These are phyloP conservation scores for Boletus subparvulus DNA, from an alignment of 768 basidiomycete genomes.

Conservation along the genomic window DNA sequence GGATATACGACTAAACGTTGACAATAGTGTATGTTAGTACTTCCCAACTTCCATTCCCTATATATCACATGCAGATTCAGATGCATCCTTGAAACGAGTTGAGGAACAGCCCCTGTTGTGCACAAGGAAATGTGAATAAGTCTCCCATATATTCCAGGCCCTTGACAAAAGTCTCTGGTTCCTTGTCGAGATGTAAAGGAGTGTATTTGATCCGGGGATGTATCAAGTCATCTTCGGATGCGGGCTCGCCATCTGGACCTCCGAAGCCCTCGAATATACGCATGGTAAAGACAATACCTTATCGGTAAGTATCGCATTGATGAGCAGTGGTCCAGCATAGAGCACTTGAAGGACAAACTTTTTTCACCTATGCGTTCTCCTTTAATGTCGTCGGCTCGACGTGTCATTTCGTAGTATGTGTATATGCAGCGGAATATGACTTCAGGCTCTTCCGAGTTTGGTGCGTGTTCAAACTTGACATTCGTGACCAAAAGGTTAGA, in stretches of 20 bases:
- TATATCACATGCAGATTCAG: constrained; percentile 24
- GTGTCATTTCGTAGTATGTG: constrained; percentile 42
- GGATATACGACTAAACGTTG: constrained; percentile 10
- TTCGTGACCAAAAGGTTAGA: constrained; percentile 74
- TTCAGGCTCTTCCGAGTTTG: constrained; percentile 38
- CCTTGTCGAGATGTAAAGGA: constrained; percentile 64
- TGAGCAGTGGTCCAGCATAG: background rate
- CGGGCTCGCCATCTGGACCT: constrained; percentile 32
- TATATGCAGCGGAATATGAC: constrained; percentile 71
- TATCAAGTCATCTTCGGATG: constrained; percentile 33
- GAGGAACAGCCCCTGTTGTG: constrained; percentile 68
- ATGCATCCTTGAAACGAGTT: constrained; percentile 46
- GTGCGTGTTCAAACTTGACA: constrained; percentile 47
- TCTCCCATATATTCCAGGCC: constrained; percentile 59
- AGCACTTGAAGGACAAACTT: constrained; percentile 17
- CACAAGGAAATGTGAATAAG: constrained; percentile 65
- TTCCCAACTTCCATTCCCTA: constrained; percentile 29
- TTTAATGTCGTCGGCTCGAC: constrained; percentile 29
- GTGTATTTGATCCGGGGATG: constrained; percentile 49
- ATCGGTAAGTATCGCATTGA: constrained; percentile 1
- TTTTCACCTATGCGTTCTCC: constrained; percentile 38
- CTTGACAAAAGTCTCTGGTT: constrained; percentile 53
- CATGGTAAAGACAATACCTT: constrained; percentile 65
- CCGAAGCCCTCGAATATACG: constrained; percentile 43
- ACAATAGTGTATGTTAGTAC: constrained; percentile 3